Evolutionary conservation across 2,329 filamentous ascomycete species (phyloP).

Genomic region (Neophaeococcomyces mojaviensis): DNA sequence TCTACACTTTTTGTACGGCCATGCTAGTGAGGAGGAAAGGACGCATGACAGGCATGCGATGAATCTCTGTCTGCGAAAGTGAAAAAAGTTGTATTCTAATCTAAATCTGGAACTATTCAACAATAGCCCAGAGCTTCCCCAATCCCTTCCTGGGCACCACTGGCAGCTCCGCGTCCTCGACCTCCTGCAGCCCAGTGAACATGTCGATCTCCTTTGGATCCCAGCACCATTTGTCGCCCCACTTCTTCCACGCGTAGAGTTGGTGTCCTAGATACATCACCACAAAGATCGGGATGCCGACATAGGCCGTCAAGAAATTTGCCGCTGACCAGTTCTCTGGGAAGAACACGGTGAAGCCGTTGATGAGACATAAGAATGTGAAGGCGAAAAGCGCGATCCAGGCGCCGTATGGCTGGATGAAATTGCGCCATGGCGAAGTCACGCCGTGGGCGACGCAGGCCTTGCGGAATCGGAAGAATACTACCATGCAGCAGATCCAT

Average conservation of each 20-base stretch:
- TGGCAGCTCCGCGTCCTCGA: conserved; percentile 40
- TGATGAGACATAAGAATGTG: conserved; percentile 58
- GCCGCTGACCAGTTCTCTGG: conserved; percentile 55
- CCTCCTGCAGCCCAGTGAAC: conserved; percentile 46
- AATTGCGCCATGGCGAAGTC: conserved; percentile 47
- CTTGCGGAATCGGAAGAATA: conserved; percentile 53
- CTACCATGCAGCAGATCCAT: conserved; percentile 59
- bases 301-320: conserved; percentile 59
- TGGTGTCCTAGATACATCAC: conserved; percentile 50
- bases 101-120: conserved; percentile 27
- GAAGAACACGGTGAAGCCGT: conserved; percentile 70
- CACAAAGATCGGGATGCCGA: conserved; percentile 56
- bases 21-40: too few relatives aligned
- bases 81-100: too few relatives aligned
- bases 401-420: conserved; percentile 57
- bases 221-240: conserved; percentile 48
- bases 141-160: conserved; percentile 28
- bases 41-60: too few relatives aligned
- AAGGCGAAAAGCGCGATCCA: conserved; percentile 54
- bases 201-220: conserved; percentile 46
- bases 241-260: conserved; percentile 36
- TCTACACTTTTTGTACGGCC: too few relatives aligned
- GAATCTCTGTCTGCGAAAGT: too few relatives aligned
- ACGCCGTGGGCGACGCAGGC: conserved; percentile 40
- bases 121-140: conserved; percentile 26